Conservation (phyloP, 176 grass and related monocot genomes). For the Eremochloa ophiuroides region DNA sequence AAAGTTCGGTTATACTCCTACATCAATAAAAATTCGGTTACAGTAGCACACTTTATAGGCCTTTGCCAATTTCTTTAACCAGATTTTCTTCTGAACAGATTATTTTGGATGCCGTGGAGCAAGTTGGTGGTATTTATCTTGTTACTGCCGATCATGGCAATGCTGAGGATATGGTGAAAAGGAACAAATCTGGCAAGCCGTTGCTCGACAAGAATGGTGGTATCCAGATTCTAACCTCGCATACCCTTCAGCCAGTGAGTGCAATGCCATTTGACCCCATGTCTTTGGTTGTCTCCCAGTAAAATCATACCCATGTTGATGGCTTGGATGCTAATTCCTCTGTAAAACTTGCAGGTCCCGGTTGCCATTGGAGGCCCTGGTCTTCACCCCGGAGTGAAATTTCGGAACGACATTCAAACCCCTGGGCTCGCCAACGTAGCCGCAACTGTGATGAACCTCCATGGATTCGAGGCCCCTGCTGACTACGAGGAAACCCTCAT, state of each 20-base stretch:
- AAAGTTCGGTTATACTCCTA: neutral
- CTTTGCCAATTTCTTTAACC: neutral
- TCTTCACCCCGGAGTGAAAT: constrained; percentile 62
- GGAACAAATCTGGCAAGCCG: constrained; percentile 79
- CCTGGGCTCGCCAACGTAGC: constrained; percentile 91
- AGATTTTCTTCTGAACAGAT: constrained; percentile 40
- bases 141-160: constrained; percentile 98
- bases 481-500: constrained; percentile 87
- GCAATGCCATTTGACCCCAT: neutral
- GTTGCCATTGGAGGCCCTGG: constrained; percentile 95
- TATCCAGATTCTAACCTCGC: constrained; percentile 96
- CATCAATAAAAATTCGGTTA: neutral
- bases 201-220: constrained; percentile 55
- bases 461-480: constrained; percentile 72
- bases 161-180: constrained; percentile 98
- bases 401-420: constrained; percentile 54
- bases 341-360: constrained; percentile 62
- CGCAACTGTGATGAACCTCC: constrained; percentile 91
- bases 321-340: neutral
- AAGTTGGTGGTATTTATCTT: constrained; percentile 91
- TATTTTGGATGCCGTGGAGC: constrained; percentile 82
- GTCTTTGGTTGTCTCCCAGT: neutral
- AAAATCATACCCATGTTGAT: neutral
- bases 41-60: neutral
- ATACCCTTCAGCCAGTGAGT: constrained; percentile 94